These are phyloP conservation scores for Plasmodium inui DNA, from an alignment of 169 alveolate species.

Conservation along the genomic window DNA sequence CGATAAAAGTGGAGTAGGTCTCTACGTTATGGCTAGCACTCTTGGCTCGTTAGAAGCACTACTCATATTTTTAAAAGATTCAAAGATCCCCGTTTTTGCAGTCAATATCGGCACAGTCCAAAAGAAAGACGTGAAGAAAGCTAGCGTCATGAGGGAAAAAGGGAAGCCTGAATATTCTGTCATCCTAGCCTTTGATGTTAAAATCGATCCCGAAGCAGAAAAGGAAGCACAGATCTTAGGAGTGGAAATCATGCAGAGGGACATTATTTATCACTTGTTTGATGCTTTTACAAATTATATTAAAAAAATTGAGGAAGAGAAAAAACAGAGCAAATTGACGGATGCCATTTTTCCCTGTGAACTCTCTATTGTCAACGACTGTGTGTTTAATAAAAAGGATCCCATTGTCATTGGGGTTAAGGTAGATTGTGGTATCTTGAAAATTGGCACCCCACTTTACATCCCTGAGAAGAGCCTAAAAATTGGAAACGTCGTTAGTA, in stretches of 20 bases:
- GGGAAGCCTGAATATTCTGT: slow-evolving; percentile 96
- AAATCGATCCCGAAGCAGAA: slow-evolving; percentile 96
- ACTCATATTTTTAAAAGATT: slow-evolving; percentile 94
- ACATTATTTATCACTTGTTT: slow-evolving; percentile 98
- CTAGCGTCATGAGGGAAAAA: slow-evolving; percentile 94
- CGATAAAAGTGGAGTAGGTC: slow-evolving; percentile 95
- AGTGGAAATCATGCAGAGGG: slow-evolving; percentile 97
- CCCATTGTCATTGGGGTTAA: slow-evolving; percentile 98
- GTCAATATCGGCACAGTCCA: slow-evolving; percentile 99
- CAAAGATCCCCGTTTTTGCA: slow-evolving; percentile 96
- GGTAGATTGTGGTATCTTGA: slow-evolving; percentile 94
- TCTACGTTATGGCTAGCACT: slow-evolving; percentile 99
- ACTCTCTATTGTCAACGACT: slow-evolving; percentile 93
- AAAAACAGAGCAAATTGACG: slow-evolving; percentile 72
- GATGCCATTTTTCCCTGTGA: slow-evolving; percentile 97
- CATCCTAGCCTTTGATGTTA: slow-evolving; percentile 98
- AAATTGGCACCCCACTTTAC: slow-evolving; percentile 95
- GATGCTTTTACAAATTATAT: slow-evolving; percentile 96
- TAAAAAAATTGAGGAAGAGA: slow-evolving; percentile 92
- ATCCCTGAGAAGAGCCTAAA: slow-evolving; percentile 92
- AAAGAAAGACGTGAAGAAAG: slow-evolving; percentile 97
- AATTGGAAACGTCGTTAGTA: slow-evolving; percentile 96
- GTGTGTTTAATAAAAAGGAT: slow-evolving; percentile 95
- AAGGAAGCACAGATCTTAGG: slow-evolving; percentile 97
- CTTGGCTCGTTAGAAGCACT: slow-evolving; percentile 99